Base-by-base conservation (phyloP, 768 basidiomycete genomes). In the Hemileccinum rubropunctum region DNA sequence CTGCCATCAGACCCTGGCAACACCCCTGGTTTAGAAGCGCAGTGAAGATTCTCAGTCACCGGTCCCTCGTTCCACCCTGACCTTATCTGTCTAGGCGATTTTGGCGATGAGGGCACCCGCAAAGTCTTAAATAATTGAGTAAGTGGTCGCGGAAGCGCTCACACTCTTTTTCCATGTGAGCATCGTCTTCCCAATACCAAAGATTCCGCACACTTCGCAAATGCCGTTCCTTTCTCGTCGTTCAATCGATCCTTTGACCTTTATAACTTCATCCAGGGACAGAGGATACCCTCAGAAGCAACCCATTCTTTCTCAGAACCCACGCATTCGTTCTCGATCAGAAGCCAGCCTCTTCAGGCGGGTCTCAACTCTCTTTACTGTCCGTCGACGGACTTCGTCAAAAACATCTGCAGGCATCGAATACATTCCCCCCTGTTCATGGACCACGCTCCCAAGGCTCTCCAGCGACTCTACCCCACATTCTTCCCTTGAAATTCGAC, bases 201-300 rank as follows among this genome's bases (percentile, higher is more conserved):
- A 17, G 40, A 26, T 17, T 23, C 13, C 34, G 11, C 51, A 34
- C 41, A 47, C 28, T 11, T 39, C 14, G 28, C 41, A 45, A n/a
- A 67, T 67, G 66, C 53, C 47, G 13, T 67, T 69, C 56, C 60
- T 67, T 56, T 57, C 60, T 28, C 60, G 67, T 42, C 66, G 66
- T 27, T 52, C 57, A 37, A 54, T 58, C 35, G 66, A 67, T 38
- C 65, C 65, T 35, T 21, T 54, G 23, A 45, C 37, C 14, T 26
- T 40, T 17, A 10, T 37, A 10, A 7, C 51, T 1, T 26, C 34
- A 3, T 38, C 40, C 40, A 55, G 30, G 34, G 50, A 57, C 15
- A 43, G 28, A 44, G 27, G 42, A 17, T 46, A 36, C 12, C 15
- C 44, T 17, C 47, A 39, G 28, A 46, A 45, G 15, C 43, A 26